Base-by-base conservation (phyloP, 495 filamentous ascomycete genomes). In the Podospora fimiseda region DNA sequence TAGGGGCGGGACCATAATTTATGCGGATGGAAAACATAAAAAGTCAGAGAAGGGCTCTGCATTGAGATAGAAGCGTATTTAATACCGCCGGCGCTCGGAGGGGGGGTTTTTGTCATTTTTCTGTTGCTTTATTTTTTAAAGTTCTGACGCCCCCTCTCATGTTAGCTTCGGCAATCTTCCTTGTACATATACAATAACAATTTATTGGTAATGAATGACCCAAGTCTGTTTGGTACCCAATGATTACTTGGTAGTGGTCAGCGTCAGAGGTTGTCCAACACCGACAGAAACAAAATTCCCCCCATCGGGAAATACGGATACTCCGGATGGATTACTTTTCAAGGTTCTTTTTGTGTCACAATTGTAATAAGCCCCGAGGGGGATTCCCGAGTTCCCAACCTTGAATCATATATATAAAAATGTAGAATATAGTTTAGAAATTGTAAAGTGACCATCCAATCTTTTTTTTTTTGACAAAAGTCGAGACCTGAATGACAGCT, bases 21-120 rank as follows among this genome's bases (percentile, higher is more conserved):
- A 63, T 60, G 57, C 53, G 60, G 55, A 54, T 60, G 53, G 39
- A 11, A 33, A n/a, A n/a, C n/a, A 8, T 37, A 45, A 45, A 47
- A 47, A 24, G 44, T 27, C 23, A 24, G 36, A 33, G 43, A 20
- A 21, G 36, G 20, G 22, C 51, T 23, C 36, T 52, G 43, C 22
- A 44, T 43, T 53, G 38, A 50, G n/a, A 52, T 15, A 48, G 20
- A 43, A 19, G 40, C 47, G 37, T 52, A 50, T 52, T 51, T 58
- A 63, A 55, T 58, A 33, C 37, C 48, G 48, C 51, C 38, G 52
- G 36, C 18, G 24, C 27, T n/a, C 23, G 44, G 44, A 47, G 39
- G 13, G 16, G 44, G 42, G 16, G 27, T 5, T 6, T 33, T 33
- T n/a, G n/a, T n/a, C n/a, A n/a, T n/a, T n/a, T n/a, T n/a, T n/a